Conservation (phyloP, 2,329 filamentous ascomycete genomes). For the Pseudocercospora vitis region DNA sequence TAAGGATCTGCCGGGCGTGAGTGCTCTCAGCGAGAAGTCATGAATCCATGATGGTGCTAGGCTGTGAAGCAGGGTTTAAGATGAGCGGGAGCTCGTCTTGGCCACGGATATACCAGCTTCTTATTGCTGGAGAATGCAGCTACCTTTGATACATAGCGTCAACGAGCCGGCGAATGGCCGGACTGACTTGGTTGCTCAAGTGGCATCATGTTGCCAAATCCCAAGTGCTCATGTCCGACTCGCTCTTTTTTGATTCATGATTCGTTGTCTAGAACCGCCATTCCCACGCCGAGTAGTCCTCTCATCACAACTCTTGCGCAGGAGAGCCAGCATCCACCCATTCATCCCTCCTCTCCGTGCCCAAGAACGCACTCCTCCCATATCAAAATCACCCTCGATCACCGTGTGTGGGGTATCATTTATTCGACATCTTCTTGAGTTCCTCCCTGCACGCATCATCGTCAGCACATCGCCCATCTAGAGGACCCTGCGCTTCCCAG, state of each 20-base stretch:
- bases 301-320: too few species aligned
- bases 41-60: slow-evolving; percentile 24
- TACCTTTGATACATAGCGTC: not conserved
- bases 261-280: not conserved
- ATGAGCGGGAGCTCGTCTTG: not conserved
- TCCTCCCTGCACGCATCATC: slow-evolving; percentile 60
- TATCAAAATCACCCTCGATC: too few species aligned
- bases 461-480: slow-evolving; percentile 2
- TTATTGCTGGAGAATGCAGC: not conserved
- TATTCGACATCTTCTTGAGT: slow-evolving; percentile 80
- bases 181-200: not conserved
- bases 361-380: too few species aligned
- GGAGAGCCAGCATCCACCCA: too few species aligned
- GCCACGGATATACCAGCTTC: not conserved
- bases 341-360: too few species aligned
- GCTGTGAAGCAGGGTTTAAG: too few species aligned
- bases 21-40: slow-evolving; percentile 67
- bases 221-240: not conserved
- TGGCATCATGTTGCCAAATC: not conserved
- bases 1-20: slow-evolving; percentile 93
- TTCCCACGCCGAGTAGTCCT: too few species aligned
- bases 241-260: not conserved
- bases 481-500: too few species aligned
- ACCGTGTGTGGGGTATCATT: too few species aligned
- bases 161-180: not conserved